Evolutionary conservation across 495 filamentous ascomycete species (phyloP), one percentile per base, ranked within the genome.

Genomic region (Parathielavia hyrcaniae): DNA sequence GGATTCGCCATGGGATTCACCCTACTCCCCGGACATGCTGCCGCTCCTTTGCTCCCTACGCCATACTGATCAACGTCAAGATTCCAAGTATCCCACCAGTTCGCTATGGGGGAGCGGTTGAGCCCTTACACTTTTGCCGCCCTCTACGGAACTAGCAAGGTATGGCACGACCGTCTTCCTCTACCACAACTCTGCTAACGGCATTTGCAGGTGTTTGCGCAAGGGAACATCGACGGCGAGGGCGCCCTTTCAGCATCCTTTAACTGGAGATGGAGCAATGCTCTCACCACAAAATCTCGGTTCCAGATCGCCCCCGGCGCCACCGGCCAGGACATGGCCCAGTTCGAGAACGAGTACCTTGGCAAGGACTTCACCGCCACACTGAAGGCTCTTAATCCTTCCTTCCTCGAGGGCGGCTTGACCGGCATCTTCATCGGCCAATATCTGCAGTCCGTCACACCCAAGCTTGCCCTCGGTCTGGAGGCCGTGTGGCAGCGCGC

Each of bases 71-170:
- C 16, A 7, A 35, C 39, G 12, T 19, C 34, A 52, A 70, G 68
- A 64, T 99, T 99, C 81, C 92, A 97, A 73, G 86, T 96, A 58
- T 96, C 91, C 50, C 95, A 99, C 79, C 86, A 91, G 52, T 93
- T 99, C 70, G 83, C 91, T 34, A 89, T 96, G 84, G 92, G 95
- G 57, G 87, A 93, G 67, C 83, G 85, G 50, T 75, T 92, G 70
- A 89, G 90, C 66, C 95, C 95, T 38, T 99, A 99, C 73, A 87
- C 87, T 43, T 97, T 97, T 74, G 88, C 89, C 55, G 89, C 89
- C 54, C 81, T 99, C 67, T 96, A 90, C 70, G 95, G 95, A 56
- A 95, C 86, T 64, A 84, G 84, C 67, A 93, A 88, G 79, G 91
- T 97, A 76, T 71, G 34, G 10, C 10, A 38, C 9, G 13, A 38